phyloP scores from a whole-genome alignment of 2,329 filamentous ascomycete species.

The Phialocephala subalpina region DNA sequence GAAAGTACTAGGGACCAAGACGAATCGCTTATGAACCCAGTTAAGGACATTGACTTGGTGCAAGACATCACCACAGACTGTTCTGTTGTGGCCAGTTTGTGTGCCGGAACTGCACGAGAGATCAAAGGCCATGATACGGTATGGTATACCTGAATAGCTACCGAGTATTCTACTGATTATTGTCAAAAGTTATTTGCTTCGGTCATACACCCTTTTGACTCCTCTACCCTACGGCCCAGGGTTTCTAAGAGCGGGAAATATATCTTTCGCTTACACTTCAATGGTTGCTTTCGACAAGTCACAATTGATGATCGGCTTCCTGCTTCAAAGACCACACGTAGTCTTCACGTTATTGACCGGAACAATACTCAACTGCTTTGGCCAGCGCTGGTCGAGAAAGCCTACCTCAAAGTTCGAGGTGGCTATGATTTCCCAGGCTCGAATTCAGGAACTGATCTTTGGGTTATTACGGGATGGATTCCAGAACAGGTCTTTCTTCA shows the following conservation, averaged over 20 bases:
- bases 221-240: slow-evolving; percentile 60
- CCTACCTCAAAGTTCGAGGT: slow-evolving; percentile 92
- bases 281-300: slow-evolving; percentile 88
- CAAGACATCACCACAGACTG: slow-evolving; percentile 97
- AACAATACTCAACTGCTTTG: slow-evolving; percentile 84
- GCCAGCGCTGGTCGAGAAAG: slow-evolving; percentile 94
- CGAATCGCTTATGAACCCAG: slow-evolving; percentile 62
- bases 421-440: slow-evolving; percentile 98
- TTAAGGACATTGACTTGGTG: slow-evolving; percentile 78
- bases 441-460: slow-evolving; percentile 94
- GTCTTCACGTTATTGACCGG: slow-evolving; percentile 87
- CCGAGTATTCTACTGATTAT: slow-evolving; percentile 16
- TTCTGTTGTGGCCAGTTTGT: slow-evolving; percentile 95
- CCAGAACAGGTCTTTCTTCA: slow-evolving; percentile 95
- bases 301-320: slow-evolving; percentile 90
- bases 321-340: slow-evolving; percentile 74
- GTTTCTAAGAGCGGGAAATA: slow-evolving; percentile 87
- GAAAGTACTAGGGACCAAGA: slow-evolving; percentile 57
- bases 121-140: slow-evolving; percentile 75
- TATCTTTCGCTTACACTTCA: slow-evolving; percentile 91
- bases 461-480: slow-evolving; percentile 94
- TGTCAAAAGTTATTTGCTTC: slow-evolving; percentile 68
- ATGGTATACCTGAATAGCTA: slow-evolving; percentile 37
- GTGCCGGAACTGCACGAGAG: slow-evolving; percentile 77
- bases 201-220: slow-evolving; percentile 79